Evolutionary conservation across 2,329 filamentous ascomycete species (phyloP).

Genomic region (Cladosporium sp.): DNA sequence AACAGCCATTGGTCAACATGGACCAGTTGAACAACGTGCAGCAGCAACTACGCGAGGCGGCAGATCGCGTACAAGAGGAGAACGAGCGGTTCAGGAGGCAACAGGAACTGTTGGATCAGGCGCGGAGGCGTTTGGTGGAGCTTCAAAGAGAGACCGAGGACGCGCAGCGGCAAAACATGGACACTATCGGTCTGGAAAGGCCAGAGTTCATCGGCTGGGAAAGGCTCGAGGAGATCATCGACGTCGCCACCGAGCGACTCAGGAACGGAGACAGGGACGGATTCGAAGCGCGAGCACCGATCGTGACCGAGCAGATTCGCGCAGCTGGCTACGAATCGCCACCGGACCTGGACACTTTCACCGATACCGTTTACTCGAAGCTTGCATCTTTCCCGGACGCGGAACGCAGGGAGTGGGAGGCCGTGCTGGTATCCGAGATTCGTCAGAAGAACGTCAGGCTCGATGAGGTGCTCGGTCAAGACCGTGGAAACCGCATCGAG

Average conservation of each 20-base stretch:
- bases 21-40: slow-evolving; percentile 21
- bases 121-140: slow-evolving; percentile 20
- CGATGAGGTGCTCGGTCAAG: neutral
- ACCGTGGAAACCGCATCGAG: neutral
- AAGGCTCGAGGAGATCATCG: slow-evolving; percentile 20
- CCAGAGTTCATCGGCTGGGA: slow-evolving; percentile 22
- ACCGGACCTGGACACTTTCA: slow-evolving; percentile 15
- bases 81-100: slow-evolving; percentile 22
- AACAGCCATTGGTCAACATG: slow-evolving; percentile 80
- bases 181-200: slow-evolving; percentile 15
- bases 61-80: slow-evolving; percentile 25
- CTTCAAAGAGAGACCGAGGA: slow-evolving; percentile 19
- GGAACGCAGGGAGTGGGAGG: slow-evolving; percentile 23
- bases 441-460: neutral
- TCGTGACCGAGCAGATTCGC: slow-evolving; percentile 18
- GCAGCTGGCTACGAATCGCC: slow-evolving; percentile 15
- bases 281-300: slow-evolving; percentile 10
- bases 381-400: slow-evolving; percentile 17
- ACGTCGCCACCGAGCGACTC: slow-evolving; percentile 21
- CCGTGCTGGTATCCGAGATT: slow-evolving; percentile 18
- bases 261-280: slow-evolving; percentile 10
- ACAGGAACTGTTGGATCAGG: slow-evolving; percentile 24
- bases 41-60: slow-evolving; percentile 19
- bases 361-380: slow-evolving; percentile 20
- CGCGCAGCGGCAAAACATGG: slow-evolving; percentile 11